Percentiles rank a stretch among this genome's conserved stretches.
These are phyloP conservation scores for Thelephora aurantiotincta DNA, from an alignment of 768 basidiomycete genomes.

Conservation along the genomic window DNA sequence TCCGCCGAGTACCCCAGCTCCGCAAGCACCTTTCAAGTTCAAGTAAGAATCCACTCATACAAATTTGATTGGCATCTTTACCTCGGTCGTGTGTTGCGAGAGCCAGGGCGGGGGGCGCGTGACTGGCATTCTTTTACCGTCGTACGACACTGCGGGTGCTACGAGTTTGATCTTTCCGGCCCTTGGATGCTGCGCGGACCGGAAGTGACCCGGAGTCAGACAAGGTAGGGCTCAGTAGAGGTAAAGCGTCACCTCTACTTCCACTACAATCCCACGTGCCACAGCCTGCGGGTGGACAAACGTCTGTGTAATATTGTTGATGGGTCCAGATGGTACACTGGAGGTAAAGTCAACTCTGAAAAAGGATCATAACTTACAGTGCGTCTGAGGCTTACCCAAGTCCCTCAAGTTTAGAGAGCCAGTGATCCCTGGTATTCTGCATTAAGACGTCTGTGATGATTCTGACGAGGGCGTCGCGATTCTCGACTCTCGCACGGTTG, in stretches of 20 bases:
- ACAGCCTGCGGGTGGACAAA: conserved; percentile 81
- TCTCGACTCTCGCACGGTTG: conserved; percentile 62
- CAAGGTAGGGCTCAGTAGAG: neutral
- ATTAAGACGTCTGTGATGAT: conserved; percentile 52
- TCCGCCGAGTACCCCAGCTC: conserved; percentile 19
- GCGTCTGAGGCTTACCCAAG: conserved; percentile 44
- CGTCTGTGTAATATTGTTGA: conserved; percentile 82
- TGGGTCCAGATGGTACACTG: conserved; percentile 79
- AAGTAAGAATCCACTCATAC: neutral
- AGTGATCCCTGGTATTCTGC: conserved; percentile 47
- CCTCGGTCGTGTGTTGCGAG: conserved; percentile 74
- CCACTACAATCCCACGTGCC: conserved; percentile 60
- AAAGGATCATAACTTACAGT: neutral
- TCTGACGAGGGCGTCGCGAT: conserved; percentile 54
- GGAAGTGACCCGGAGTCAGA: neutral
- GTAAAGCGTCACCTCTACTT: conserved; percentile 50
- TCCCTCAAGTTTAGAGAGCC: conserved; percentile 66
- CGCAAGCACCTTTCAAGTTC: conserved; percentile 8
- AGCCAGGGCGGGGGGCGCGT: conserved; percentile 74
- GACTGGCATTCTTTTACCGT: conserved; percentile 65
- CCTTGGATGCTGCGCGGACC: conserved; percentile 17
- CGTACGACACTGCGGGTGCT: conserved; percentile 69
- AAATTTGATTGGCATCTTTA: conserved; percentile 14
- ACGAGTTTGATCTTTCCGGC: conserved; percentile 57
- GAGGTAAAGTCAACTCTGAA: neutral